These are phyloP conservation scores for Fusarium cyanostomum DNA, from an alignment of 2,329 filamentous ascomycete species.

Conservation along the genomic window DNA sequence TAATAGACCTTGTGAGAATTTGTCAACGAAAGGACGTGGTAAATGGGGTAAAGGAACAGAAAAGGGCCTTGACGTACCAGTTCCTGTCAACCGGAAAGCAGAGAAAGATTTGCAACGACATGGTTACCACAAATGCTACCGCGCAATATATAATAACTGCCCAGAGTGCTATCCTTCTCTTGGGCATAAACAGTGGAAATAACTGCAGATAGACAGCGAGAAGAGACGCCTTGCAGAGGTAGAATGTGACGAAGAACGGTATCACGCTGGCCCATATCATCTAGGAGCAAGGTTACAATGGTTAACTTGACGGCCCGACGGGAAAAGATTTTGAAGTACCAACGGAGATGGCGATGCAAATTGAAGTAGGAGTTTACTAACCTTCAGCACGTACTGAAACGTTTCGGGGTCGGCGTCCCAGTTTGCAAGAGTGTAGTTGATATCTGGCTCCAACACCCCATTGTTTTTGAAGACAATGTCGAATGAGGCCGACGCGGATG, in stretches of 20 bases:
- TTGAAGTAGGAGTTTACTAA: background rate
- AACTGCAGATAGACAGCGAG: slow-evolving; percentile 11
- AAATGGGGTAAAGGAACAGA: too few species aligned
- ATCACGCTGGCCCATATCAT: slow-evolving; percentile 1
- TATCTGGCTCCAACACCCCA: background rate
- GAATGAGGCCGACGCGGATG: background rate
- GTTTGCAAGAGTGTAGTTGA: slow-evolving; percentile 1
- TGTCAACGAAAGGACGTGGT: background rate
- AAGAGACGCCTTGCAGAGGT: slow-evolving; percentile 14
- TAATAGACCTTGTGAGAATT: background rate
- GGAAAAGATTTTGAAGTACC: too few species aligned
- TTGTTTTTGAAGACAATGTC: background rate
- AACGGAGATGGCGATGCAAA: too few species aligned
- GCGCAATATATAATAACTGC: background rate
- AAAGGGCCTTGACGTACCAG: background rate
- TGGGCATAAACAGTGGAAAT: slow-evolving; percentile 13
- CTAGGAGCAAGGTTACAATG: background rate
- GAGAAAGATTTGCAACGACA: background rate
- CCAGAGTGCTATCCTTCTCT: slow-evolving; percentile 2
- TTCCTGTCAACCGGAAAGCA: slow-evolving; percentile 10
- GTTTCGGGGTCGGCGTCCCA: background rate
- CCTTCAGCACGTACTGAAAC: background rate
- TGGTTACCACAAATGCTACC: background rate
- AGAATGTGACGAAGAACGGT: slow-evolving; percentile 11
- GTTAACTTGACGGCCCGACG: too few species aligned